Evolutionary conservation across 2,329 filamentous ascomycete genomes (phyloP), one percentile per base, ranked within the genome.

Genomic region (Pestalotiopsis sp.): DNA sequence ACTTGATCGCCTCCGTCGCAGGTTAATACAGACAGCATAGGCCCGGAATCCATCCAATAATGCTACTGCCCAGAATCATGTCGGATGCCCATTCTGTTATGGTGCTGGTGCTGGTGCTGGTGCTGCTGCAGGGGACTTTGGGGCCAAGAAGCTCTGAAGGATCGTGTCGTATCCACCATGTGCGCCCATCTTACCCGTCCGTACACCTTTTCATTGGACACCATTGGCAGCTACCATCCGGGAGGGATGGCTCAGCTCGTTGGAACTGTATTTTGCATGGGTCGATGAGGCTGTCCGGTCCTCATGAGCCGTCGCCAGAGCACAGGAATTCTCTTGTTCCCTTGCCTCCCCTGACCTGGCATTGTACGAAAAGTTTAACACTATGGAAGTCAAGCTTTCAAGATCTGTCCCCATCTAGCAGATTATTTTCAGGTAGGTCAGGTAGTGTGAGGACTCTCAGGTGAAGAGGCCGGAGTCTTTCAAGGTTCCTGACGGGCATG

Each of bases 81-180:
- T 12, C 13, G 38, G 36, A 62, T 36, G 17, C 13, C 59, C 13
- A 23, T 59, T 59, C 57, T 36, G 23, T 59, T 59, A 13, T 58
- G n/a, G n/a, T 14, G 57, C 57, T 36, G 39, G 20, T 25, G 61
- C 61, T 36, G 39, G 20, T 45, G 61, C n/a, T n/a, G n/a, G n/a
- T n/a, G n/a, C n/a, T n/a, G n/a, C 61, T 64, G 61, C 61, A 49
- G 20, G 61, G 61, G 39, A 64, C 61, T 64, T 64, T 64, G 38
- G 61, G 61, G 41, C 61, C 61, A 64, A 49, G 20, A 13, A 20
- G 23, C 23, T 59, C 17, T 11, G 31, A 36, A 62, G 59, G 59
- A 62, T 62, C 31, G 36, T 23, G 17, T 7, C 14, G 41, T 36
- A 49, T 31, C 61, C 61, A 59, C 57, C n/a, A 31, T 27, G 57